Base-by-base conservation (phyloP, 371 early-diverging fungal genomes). In the Mucor racemosus region DNA sequence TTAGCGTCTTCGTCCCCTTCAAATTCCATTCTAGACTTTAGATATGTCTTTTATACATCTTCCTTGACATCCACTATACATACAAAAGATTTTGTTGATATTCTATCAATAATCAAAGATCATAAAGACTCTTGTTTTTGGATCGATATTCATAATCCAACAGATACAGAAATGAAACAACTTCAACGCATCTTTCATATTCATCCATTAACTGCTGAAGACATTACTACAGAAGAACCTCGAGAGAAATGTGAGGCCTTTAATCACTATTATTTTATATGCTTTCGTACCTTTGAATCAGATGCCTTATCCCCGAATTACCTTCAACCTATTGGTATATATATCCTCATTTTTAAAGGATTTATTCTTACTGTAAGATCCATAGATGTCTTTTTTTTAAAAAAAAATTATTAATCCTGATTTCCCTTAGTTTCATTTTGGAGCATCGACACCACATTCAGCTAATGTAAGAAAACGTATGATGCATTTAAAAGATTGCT, bases 201-300 rank as follows among this genome's bases (percentile, higher is more conserved):
- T 17, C 97, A 97, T 71, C 95, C 97, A 13, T 73, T 97, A 50
- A 96, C 96, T 0, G 86, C 84, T n/a, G 96, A 97, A 78, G 97
- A 96, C 67, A 93, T 96, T 60, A 84, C 88, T 64, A 92, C 91
- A 26, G 90, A 94, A 66, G 97, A 97, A 54, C 87, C 84, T 15
- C 86, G 97, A 7, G 97, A 96, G 71, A 97, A 97, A 72, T 94
- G 93, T 69, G 97, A 97, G 69, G 84, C 91, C 9, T 96, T 94
- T 64, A 73, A 86, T 7, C 88, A 90, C 61, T 97, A 97, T 78
- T 92, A 93, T 65, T 97, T 97, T 83, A 85, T 96, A 26, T 88
- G 90, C 67, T 92, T 95, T 68, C 83, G 93, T 53, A 80, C 88
- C 6, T 89, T 91, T 74, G 90, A 91, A 46, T 78, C 77, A 50